phyloP scores from a whole-genome alignment of 305 asterid species.

The Andrographis paniculata region DNA sequence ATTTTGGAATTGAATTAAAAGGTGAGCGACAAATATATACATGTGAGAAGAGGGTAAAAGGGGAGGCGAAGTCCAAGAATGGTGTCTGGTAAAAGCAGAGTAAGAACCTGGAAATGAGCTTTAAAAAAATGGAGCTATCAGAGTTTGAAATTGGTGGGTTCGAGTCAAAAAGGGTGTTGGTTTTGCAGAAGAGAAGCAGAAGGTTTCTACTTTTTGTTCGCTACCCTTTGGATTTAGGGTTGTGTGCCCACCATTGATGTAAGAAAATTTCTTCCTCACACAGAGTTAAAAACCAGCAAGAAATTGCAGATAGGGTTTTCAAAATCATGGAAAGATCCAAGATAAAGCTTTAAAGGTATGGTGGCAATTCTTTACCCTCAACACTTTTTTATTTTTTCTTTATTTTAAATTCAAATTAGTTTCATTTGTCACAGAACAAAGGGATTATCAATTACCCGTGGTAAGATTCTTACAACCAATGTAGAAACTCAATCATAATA shows the following conservation, averaged over 20 bases:
- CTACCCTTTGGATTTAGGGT: slow-evolving; percentile 29
- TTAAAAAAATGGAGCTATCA: slow-evolving; percentile 30
- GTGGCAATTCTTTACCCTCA: slow-evolving; percentile 6
- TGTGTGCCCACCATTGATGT: slow-evolving; percentile 17
- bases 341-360: slow-evolving; percentile 6
- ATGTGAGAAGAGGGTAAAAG: slow-evolving; percentile 16
- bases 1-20: slow-evolving; percentile 19
- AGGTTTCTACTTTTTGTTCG: slow-evolving; percentile 45
- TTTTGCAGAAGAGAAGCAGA: slow-evolving; percentile 31
- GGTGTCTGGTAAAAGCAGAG: slow-evolving; percentile 36
- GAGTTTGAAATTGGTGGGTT: slow-evolving; percentile 43
- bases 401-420: no score
- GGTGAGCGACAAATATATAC: slow-evolving; percentile 23
- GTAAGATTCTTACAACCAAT: no score
- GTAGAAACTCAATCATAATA: not conserved
- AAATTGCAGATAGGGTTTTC: not conserved
- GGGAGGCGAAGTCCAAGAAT: slow-evolving; percentile 41
- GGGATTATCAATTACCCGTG: no score
- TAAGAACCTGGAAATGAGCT: slow-evolving; percentile 35
- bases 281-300: slow-evolving; percentile 19
- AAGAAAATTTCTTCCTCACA: slow-evolving; percentile 18
- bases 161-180: slow-evolving; percentile 35
- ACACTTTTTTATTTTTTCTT: no score
- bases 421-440: no score
- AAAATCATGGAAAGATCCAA: slow-evolving; percentile 20